Conservation (phyloP, 345 rosid species). For the Rubroshorea leprosula region DNA sequence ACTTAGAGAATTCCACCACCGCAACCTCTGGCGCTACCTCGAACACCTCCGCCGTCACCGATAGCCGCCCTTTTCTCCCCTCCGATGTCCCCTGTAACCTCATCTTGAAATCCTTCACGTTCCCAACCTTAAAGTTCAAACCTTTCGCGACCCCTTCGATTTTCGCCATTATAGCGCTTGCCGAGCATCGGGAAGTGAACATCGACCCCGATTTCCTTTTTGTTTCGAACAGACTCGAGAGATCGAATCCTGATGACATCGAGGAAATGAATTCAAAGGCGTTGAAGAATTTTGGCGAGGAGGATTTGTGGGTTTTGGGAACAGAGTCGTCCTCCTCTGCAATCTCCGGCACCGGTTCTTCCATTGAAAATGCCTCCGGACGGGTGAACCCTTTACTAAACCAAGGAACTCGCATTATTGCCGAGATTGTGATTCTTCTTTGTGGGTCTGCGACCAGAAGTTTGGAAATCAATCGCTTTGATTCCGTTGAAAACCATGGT, state of each 20-base stretch:
- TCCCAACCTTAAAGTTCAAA: conserved; percentile 45
- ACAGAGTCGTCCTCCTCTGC: conserved; percentile 4
- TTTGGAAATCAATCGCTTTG: conserved; percentile 43
- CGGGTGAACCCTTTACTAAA: conserved; percentile 46
- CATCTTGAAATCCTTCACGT: conserved; percentile 40
- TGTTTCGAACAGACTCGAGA: conserved; percentile 65
- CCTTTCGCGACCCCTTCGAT: conserved; percentile 46
- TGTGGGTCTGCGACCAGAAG: conserved; percentile 63
- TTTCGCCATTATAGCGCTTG: conserved; percentile 36
- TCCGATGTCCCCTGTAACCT: conserved; percentile 35
- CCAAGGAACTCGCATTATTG: conserved; percentile 65
- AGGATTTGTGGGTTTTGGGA: conserved; percentile 1
- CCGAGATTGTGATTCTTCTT: conserved; percentile 50
- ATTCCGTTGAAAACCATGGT: conserved; percentile 54
- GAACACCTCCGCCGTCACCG: conserved; percentile 52
- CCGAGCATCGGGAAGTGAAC: conserved; percentile 55
- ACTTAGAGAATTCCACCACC: conserved; percentile 62
- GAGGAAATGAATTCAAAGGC: conserved; percentile 78
- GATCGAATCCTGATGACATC: conserved; percentile 74
- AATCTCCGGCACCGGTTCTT: conserved; percentile 23
- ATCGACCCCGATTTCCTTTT: conserved; percentile 44
- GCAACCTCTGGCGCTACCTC: conserved; percentile 56
- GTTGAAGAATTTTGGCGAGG: conserved; percentile 43
- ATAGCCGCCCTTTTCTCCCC: conserved; percentile 51
- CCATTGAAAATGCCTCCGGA: conserved; percentile 35